These are phyloP conservation scores for Pythium brachiatum DNA, from an alignment of 352 stramenopile genomes.

Conservation along the genomic window DNA sequence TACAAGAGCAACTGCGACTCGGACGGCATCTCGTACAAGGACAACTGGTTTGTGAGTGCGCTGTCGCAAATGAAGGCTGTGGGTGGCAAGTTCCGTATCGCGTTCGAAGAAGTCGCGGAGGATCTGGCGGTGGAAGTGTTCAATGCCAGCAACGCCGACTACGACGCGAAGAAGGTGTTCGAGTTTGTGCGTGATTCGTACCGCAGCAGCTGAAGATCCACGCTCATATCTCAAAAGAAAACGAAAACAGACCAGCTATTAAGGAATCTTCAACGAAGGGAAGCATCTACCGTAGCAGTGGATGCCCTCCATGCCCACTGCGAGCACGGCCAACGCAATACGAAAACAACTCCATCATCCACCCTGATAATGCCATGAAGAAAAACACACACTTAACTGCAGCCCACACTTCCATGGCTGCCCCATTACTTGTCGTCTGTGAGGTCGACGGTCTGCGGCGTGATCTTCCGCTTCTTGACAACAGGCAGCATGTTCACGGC, in stretches of 20 bases:
- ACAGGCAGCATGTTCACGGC: slow-evolving; percentile 71
- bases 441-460: slow-evolving; percentile 19
- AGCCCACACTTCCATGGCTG: not conserved
- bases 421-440: slow-evolving; percentile 9
- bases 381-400: slow-evolving; percentile 4
- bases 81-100: slow-evolving; percentile 52
- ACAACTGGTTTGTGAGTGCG: slow-evolving; percentile 82
- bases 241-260: not conserved
- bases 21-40: slow-evolving; percentile 65
- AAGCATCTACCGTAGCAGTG: not conserved
- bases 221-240: not conserved
- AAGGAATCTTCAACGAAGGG: not conserved
- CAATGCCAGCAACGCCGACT: slow-evolving; percentile 45
- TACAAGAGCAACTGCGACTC: slow-evolving; percentile 77
- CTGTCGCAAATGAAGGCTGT: slow-evolving; percentile 72
- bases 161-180: slow-evolving; percentile 75
- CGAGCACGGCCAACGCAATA: not conserved
- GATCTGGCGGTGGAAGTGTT: slow-evolving; percentile 60
- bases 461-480: slow-evolving; percentile 66
- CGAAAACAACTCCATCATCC: not conserved
- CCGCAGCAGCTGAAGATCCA: slow-evolving; percentile 30
- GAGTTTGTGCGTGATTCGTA: slow-evolving; percentile 70
- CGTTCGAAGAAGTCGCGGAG: slow-evolving; percentile 49
- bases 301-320: not conserved
- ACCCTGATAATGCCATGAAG: not conserved